phyloP scores from a whole-genome alignment of 2,329 filamentous ascomycete genomes.

The Phoma sp. region DNA sequence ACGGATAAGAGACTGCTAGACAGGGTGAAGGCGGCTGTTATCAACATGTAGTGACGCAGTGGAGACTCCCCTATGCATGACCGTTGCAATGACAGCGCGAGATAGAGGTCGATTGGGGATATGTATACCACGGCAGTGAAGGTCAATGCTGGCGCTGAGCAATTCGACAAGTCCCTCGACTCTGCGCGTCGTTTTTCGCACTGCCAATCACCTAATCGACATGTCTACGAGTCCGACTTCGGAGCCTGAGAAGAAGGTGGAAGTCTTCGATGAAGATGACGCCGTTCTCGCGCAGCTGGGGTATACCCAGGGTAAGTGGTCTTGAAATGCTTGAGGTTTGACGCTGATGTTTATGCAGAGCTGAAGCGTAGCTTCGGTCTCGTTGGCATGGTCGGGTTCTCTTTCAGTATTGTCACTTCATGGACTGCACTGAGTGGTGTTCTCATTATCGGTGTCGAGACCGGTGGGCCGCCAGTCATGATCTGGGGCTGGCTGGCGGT shows the following conservation, averaged over 20 bases:
- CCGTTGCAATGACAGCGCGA: constrained; percentile 14
- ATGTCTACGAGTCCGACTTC: constrained; percentile 21
- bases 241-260: constrained; percentile 33
- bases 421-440: constrained; percentile 66
- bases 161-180: background rate
- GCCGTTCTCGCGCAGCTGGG: constrained; percentile 51
- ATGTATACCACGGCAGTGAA: constrained; percentile 6
- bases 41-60: constrained; percentile 19
- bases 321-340: background rate
- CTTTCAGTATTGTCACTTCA: constrained; percentile 65
- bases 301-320: constrained; percentile 47
- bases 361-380: constrained; percentile 56
- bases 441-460: constrained; percentile 63
- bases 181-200: background rate
- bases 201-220: background rate
- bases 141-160: background rate
- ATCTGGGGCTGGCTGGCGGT: constrained; percentile 65
- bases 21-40: constrained; percentile 13
- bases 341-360: constrained; percentile 48
- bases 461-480: constrained; percentile 66
- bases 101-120: constrained; percentile 3
- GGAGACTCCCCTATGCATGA: constrained; percentile 14
- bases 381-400: constrained; percentile 65
- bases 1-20: constrained; percentile 4
- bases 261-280: constrained; percentile 45